Base-by-base conservation (phyloP, 1,284 basidiomycete genomes). In the Pascua sp. region DNA sequence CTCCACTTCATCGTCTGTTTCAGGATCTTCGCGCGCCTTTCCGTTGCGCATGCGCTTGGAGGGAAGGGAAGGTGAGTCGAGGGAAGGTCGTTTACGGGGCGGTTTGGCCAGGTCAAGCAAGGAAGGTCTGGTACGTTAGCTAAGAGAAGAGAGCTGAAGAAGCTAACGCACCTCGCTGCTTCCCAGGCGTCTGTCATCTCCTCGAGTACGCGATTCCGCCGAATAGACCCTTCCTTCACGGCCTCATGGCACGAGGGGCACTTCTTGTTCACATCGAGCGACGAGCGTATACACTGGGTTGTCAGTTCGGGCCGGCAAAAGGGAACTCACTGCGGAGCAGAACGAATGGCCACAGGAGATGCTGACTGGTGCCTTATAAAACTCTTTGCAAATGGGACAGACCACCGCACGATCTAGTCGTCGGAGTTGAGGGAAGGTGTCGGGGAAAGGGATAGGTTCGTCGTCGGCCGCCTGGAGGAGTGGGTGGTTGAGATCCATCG, bases 321-420 rank as follows among this genome's bases (percentile, higher is more conserved):
- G 11, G 10, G 11, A 12, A 64, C 76, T 58, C 49, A 76, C 76
- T 17, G 69, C 60, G 7, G 76, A 77, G 62, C 76, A 77, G 68
- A 77, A 77, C 1, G 68, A 70, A 55, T 77, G 76, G 13, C 76
- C 76, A 54, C 76, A 77, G 5, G 62, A 52, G 44, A 77, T 71
- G 32, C 64, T 67, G 50, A 77, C 76, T 1, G 76, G 76, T 2
- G 60, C 70, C 1, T 42, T 44, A 53, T 68, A 76, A 10, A 62
- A 60, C 51, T 73, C 74, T 57, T 76, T 76, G 58, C 74, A 76
- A 56, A 76, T 75, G 11, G 68, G 64, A 49, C 74, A 76, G 16
- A 68, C 48, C 11, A 73, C 56, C 1, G 69, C 65, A 5, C 67
- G 60, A 54, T 76, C 74, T 38, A 76, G 57, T 16, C 72, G 65